Conservation (phyloP, 139 green algal species). For the Chlorella sp. region DNA sequence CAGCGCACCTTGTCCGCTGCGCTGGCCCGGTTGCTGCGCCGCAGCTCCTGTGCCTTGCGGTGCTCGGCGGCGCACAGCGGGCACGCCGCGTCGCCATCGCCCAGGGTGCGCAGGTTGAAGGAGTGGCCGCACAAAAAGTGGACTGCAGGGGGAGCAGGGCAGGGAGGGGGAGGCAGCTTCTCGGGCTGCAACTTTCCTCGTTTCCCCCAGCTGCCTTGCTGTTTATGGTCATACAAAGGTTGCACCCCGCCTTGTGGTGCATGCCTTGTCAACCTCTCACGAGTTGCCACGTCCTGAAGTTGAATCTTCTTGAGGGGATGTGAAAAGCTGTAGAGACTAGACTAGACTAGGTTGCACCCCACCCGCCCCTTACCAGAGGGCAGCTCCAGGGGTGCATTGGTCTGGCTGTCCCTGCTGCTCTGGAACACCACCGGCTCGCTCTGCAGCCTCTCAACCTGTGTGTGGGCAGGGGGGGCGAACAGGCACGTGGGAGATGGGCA, state of each 20-base stretch:
- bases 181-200: too few relatives aligned
- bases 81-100: constrained; percentile 87
- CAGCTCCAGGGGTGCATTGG: constrained; percentile 85
- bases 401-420: constrained; percentile 76
- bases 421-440: constrained; percentile 90
- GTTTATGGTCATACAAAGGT: too few relatives aligned
- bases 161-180: neutral
- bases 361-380: constrained; percentile 54
- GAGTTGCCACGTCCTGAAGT: too few relatives aligned
- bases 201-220: too few relatives aligned
- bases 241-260: too few relatives aligned
- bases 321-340: too few relatives aligned
- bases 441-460: constrained; percentile 16
- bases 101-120: constrained; percentile 90
- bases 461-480: too few relatives aligned
- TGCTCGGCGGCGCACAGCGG: constrained; percentile 89
- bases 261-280: too few relatives aligned
- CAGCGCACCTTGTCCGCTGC: constrained; percentile 12
- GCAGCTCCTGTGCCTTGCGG: constrained; percentile 74
- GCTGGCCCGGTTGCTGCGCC: constrained; percentile 61
- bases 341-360: too few relatives aligned
- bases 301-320: too few relatives aligned
- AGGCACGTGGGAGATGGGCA: too few relatives aligned
- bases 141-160: constrained; percentile 46
- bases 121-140: constrained; percentile 98